Evolutionary conservation across 352 stramenopile genomes (phyloP), one percentile per base, ranked within the genome.

Genomic region (Phytophthora hibernalis): DNA sequence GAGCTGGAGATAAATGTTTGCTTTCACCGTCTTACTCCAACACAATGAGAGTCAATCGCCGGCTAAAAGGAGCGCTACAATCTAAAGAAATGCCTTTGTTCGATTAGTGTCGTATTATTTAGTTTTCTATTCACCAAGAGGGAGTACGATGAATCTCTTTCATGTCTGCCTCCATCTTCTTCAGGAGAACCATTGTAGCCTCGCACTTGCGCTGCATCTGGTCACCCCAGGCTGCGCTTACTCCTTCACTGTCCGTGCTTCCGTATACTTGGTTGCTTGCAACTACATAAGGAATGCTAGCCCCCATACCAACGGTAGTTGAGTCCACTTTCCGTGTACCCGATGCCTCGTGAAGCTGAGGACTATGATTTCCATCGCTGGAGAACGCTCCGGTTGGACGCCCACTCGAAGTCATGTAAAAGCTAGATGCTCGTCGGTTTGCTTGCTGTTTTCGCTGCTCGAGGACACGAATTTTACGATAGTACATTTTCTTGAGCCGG

Each of bases 401-500:
- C 22, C 73, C 70, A 67, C 16, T 71, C 35, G 54, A 74, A 48
- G 47, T 6, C 11, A 70, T 65, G 15, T 26, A 4, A 6, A 75
- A 54, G 30, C 45, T 72, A n/a, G 43, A 57, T 11, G 56, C n/a
- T 60, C 62, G 51, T 50, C 37, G 50, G 30, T 31, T 67, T 28
- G 43, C 50, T 43, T 61, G 47, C 22, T 70, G 35, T 37, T 11
- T 54, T 43, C 67, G 67, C 28, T 71, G 61, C 21, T 62, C 50
- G 10, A 72, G 48, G 5, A 77, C 33, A 1, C 68, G 71, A 20
- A 42, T 61, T 51, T 68, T 73, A 24, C 61, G 70, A 40, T 76
- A 77, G 63, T 77, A 82, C 45, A 87, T 61, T 62, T 79, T 85
- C 49, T 89, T 90, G 3, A 92, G 56, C 0, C 70, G 65, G 5